Evolutionary conservation across 2,329 filamentous ascomycete species (phyloP).

Genomic region (Acrocalymma vagum): DNA sequence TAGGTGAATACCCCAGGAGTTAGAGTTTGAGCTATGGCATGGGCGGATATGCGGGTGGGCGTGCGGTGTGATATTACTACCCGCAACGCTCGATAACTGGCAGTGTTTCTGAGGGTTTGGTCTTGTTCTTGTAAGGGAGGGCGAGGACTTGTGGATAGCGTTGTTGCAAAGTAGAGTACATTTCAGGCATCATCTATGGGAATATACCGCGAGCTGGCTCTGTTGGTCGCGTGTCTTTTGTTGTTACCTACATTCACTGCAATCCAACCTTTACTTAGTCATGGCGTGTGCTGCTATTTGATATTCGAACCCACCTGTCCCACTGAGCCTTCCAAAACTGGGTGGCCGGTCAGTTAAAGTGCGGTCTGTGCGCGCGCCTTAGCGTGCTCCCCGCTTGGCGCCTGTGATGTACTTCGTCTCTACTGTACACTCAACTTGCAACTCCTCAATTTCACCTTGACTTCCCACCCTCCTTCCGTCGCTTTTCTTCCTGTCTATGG

Average conservation of each 20-base stretch:
- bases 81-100: conserved; percentile 16
- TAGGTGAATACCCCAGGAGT: too few relatives aligned
- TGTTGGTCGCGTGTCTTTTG: too few relatives aligned
- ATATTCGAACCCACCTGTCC: too few relatives aligned
- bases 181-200: too few relatives aligned
- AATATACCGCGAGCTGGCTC: too few relatives aligned
- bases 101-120: conserved; percentile 14
- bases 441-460: conserved; percentile 20
- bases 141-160: too few relatives aligned
- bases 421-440: conserved; percentile 21
- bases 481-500: conserved; percentile 41
- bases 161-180: too few relatives aligned
- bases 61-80: background rate
- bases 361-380: conserved; percentile 20
- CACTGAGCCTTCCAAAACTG: too few relatives aligned
- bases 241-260: too few relatives aligned
- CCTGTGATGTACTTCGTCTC: conserved; percentile 22
- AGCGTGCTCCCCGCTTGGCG: conserved; percentile 25
- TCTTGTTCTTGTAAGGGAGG: too few relatives aligned
- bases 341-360: conserved; percentile 18
- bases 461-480: conserved; percentile 8
- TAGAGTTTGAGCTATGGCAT: conserved; percentile 1
- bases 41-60: background rate
- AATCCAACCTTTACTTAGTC: too few relatives aligned
- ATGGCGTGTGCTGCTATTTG: too few relatives aligned